Base-by-base conservation (phyloP, 108 stramenopile genomes). In the Skeletonema tropicum region DNA sequence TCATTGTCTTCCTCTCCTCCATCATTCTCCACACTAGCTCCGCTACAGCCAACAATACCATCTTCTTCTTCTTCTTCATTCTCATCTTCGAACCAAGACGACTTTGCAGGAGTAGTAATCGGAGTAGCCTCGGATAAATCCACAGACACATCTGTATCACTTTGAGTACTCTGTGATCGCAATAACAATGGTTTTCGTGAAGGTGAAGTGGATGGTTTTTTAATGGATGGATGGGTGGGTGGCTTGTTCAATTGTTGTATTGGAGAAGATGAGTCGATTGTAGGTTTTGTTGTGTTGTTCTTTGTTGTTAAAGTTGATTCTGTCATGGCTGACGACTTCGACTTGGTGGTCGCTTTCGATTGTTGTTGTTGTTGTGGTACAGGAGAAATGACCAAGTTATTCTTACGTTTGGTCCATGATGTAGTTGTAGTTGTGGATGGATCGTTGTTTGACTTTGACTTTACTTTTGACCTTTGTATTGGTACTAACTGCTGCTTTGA, bases 321-420 rank as follows among this genome's bases (percentile, higher is more conserved):
- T 49, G 48, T 7, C 4, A 7, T n/a, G n/a, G n/a, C 17, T 6
- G 17, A 5, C 6, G 48, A n/a, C 19, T n/a, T n/a, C n/a, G n/a
- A n/a, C n/a, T n/a, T n/a, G n/a, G n/a, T n/a, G n/a, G 1, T 19
- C 19, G 17, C 48, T 49, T 49, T 49, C 19, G 17, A 5, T 49
- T 49, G 38, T 19, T 21, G 48, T 19, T 3, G 3, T 19, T 3
- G 48, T 17, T 49, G 48, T 19, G 19, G 17, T 19, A 17, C 17
- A 3, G 48, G 48, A 49, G 48, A 49, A 49, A 49, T 49, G 19
- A 49, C 48, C 48, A 49, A 19, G 19, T 49, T 49, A 19, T 49
- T 49, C 6, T 49, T 49, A 49, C 48, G 48, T 49, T 49, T 49
- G 48, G 48, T 49, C 48, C 48, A 49, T 2, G 48, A 12, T 49